Percentiles rank a stretch among this genome's conserved stretches.
These are phyloP conservation scores for Nemania sp. DNA, from an alignment of 2,329 filamentous ascomycete species.

Conservation along the genomic window DNA sequence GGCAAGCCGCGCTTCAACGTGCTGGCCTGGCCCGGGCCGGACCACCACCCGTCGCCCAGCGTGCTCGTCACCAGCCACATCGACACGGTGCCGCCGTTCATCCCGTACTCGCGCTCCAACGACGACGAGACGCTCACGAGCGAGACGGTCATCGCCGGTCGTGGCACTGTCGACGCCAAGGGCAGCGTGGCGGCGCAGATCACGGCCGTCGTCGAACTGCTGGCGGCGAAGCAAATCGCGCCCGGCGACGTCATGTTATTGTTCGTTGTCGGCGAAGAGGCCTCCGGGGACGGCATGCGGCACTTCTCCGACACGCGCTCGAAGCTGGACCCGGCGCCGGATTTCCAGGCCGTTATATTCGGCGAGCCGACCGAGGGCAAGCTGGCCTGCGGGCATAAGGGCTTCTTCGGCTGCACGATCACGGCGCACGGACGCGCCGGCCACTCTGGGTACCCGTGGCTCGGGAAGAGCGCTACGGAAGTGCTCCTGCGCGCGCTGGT, in stretches of 20 bases:
- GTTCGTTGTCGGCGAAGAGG: slow-evolving; percentile 83
- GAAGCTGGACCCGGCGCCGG: slow-evolving; percentile 34
- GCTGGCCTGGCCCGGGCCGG: slow-evolving; percentile 65
- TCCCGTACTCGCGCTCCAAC: slow-evolving; percentile 65
- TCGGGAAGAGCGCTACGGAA: slow-evolving; percentile 84
- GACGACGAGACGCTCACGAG: slow-evolving; percentile 48
- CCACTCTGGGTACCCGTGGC: slow-evolving; percentile 90
- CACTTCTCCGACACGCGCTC: slow-evolving; percentile 48
- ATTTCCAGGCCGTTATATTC: slow-evolving; percentile 74
- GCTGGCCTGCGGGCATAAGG: slow-evolving; percentile 91
- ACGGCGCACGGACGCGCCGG: slow-evolving; percentile 73
- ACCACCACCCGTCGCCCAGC: slow-evolving; percentile 52
- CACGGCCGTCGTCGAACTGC: slow-evolving; percentile 63
- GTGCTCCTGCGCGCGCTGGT: slow-evolving; percentile 74
- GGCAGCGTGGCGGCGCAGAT: slow-evolving; percentile 74
- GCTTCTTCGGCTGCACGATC: slow-evolving; percentile 70
- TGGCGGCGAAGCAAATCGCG: slow-evolving; percentile 45
- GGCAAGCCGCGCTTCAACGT: slow-evolving; percentile 68
- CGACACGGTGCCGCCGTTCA: slow-evolving; percentile 74
- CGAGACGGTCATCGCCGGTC: slow-evolving; percentile 65
- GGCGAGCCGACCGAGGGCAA: slow-evolving; percentile 91
- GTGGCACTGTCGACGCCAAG: slow-evolving; percentile 75
- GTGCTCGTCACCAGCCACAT: slow-evolving; percentile 80
- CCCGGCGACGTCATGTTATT: slow-evolving; percentile 60
- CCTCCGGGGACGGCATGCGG: slow-evolving; percentile 77